Evolutionary conservation across 768 basidiomycete species (phyloP).

Genomic region (Lentinula edodes): DNA sequence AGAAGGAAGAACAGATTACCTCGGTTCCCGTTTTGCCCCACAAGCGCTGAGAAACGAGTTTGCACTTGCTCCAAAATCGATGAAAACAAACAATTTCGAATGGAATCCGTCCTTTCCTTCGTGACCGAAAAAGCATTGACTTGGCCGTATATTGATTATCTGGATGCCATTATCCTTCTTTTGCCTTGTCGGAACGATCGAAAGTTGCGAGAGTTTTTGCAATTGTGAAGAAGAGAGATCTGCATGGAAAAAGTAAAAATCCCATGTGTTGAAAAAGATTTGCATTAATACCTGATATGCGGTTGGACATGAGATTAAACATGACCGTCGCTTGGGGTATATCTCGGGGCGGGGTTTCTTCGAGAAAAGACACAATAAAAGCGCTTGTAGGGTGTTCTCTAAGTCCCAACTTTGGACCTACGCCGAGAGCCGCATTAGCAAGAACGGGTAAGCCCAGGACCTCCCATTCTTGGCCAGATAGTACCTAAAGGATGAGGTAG

Average conservation of each 20-base stretch:
- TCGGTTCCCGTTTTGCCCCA: slow-evolving; percentile 81
- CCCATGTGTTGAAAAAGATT: neutral
- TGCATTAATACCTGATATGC: slow-evolving; percentile 46
- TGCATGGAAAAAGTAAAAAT: neutral
- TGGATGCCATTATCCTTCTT: slow-evolving; percentile 22
- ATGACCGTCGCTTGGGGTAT: slow-evolving; percentile 51
- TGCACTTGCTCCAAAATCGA: slow-evolving; percentile 80
- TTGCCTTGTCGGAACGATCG: slow-evolving; percentile 61
- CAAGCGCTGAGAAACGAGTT: slow-evolving; percentile 83
- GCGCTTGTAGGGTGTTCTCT: slow-evolving; percentile 61
- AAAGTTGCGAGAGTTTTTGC: slow-evolving; percentile 44
- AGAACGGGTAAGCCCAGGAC: slow-evolving; percentile 73
- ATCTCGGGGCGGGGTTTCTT: slow-evolving; percentile 52
- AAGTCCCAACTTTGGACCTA: slow-evolving; percentile 60
- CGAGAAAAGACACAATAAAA: slow-evolving; percentile 53
- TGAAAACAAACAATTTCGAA: slow-evolving; percentile 79
- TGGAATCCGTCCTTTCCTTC: slow-evolving; percentile 54
- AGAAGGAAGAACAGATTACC: neutral
- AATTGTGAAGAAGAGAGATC: slow-evolving; percentile 54
- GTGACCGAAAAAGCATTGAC: slow-evolving; percentile 64
- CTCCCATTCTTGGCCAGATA: slow-evolving; percentile 60
- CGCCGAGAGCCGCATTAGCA: slow-evolving; percentile 45
- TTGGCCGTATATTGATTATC: slow-evolving; percentile 50
- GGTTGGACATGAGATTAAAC: slow-evolving; percentile 65
- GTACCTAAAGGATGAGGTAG: slow-evolving; percentile 45